A percentile compares a stretch with the other conserved stretches of the same genome.
phyloP scores from a whole-genome alignment of 1,139 yeast genomes.

The Taphrina flavorubra region DNA sequence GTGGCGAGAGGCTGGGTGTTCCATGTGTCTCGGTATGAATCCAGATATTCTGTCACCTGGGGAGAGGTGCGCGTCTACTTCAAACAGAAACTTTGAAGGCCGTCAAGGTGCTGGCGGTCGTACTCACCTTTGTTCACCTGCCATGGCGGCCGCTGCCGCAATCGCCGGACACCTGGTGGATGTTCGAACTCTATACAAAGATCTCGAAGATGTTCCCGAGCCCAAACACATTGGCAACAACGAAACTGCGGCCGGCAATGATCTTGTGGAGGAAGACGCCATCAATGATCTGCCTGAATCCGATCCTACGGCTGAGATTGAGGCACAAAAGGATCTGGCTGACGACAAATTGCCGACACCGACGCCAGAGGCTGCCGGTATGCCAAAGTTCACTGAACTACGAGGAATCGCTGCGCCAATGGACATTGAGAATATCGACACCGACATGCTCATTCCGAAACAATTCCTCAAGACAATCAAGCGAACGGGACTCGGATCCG shows the following conservation, averaged over 20 bases:
- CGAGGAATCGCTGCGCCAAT: constrained; percentile 92
- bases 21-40: constrained; percentile 99
- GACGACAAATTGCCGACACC: constrained; percentile 43
- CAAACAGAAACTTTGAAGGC: constrained; percentile 98
- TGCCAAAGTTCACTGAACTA: constrained; percentile 75
- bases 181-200: constrained; percentile 71
- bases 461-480: constrained; percentile 96
- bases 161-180: constrained; percentile 89
- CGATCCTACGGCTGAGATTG: constrained; percentile 52
- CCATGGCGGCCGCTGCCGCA: constrained; percentile 99
- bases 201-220: constrained; percentile 11
- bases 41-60: constrained; percentile 93
- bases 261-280: constrained; percentile 47
- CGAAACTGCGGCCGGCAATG: constrained; percentile 61
- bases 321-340: constrained; percentile 49
- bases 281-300: constrained; percentile 46
- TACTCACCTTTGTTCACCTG: constrained; percentile 97
- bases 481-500: constrained; percentile 88
- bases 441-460: constrained; percentile 98
- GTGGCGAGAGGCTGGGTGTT: constrained; percentile 99
- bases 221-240: constrained; percentile 63
- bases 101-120: constrained; percentile 98
- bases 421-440: constrained; percentile 92
- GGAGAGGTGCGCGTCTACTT: constrained; percentile 98
- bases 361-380: constrained; percentile 58